Percentiles rank a stretch among this genome's conserved stretches.
These are phyloP conservation scores for Chenopodium formosanum DNA, from an alignment of 148 eudicot genomes.

Conservation along the genomic window DNA sequence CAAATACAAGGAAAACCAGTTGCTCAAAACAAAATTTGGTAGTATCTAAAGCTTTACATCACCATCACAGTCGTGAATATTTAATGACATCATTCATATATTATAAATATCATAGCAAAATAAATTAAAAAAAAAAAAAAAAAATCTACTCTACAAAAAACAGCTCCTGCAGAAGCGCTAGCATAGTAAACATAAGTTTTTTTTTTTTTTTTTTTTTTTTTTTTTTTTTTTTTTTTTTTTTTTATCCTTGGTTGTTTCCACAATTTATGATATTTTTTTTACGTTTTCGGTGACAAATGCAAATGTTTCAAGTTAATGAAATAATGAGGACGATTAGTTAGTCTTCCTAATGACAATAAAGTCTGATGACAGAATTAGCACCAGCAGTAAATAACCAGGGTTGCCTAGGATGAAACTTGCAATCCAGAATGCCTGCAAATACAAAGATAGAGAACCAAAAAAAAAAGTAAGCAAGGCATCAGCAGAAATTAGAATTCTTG, in stretches of 20 bases:
- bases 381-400: slow-evolving; percentile 82
- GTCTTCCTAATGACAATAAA: slow-evolving; percentile 45
- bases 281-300: neutral
- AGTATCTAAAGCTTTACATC: slow-evolving; percentile 4
- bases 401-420: slow-evolving; percentile 69
- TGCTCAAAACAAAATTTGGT: neutral
- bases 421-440: slow-evolving; percentile 55
- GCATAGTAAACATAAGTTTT: too few relatives aligned
- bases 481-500: neutral
- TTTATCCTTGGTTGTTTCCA: neutral
- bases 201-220: neutral
- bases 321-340: neutral
- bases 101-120: neutral
- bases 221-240: neutral
- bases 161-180: neutral
- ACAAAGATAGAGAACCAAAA: neutral
- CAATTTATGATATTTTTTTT: neutral
- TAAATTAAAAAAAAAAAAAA: too few relatives aligned
- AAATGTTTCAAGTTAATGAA: neutral
- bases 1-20: neutral
- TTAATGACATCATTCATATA: neutral
- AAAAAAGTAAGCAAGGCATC: neutral
- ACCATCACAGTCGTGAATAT: neutral
- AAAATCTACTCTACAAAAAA: slow-evolving; percentile 26
- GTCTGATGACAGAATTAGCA: slow-evolving; percentile 56